Conservation (phyloP, 495 filamentous ascomycete genomes). For the Aspergillus panamensis region DNA sequence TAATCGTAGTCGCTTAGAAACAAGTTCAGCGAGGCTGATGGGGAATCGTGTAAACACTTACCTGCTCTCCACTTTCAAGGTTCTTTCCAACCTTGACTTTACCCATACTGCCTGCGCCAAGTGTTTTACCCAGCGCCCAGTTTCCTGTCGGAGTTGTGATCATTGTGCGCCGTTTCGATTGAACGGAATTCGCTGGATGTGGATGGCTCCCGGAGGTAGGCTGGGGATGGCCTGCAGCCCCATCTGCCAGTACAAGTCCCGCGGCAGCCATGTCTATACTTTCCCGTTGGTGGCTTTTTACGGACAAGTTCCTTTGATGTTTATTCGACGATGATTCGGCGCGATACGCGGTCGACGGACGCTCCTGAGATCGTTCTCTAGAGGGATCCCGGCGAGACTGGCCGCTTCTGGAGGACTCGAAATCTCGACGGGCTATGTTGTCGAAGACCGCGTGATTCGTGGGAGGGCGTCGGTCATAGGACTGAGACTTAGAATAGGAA, state of each 20-base stretch:
- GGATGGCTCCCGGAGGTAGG: slow-evolving; percentile 36
- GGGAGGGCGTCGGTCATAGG: slow-evolving; percentile 47
- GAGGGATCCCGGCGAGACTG: slow-evolving; percentile 53
- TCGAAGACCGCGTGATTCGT: slow-evolving; percentile 52
- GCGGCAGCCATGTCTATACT: slow-evolving; percentile 54
- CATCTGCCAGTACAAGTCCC: slow-evolving; percentile 33
- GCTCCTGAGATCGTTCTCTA: slow-evolving; percentile 49
- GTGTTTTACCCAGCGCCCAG: slow-evolving; percentile 94
- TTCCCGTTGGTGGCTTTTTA: slow-evolving; percentile 46
- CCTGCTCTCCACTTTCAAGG: slow-evolving; percentile 77
- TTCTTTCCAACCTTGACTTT: slow-evolving; percentile 88
- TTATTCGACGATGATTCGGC: slow-evolving; percentile 47
- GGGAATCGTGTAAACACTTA: slow-evolving; percentile 32
- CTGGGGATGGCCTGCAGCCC: slow-evolving; percentile 43
- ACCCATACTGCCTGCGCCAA: slow-evolving; percentile 96
- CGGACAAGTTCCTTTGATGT: slow-evolving; percentile 46
- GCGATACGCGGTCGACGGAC: slow-evolving; percentile 45
- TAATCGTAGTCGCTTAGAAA: slow-evolving; percentile 13
- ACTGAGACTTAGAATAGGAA: slow-evolving; percentile 50
- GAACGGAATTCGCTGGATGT: slow-evolving; percentile 37
- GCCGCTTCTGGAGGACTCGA: slow-evolving; percentile 52
- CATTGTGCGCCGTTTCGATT: slow-evolving; percentile 70
- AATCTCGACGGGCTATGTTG: slow-evolving; percentile 54
- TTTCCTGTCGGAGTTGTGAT: slow-evolving; percentile 79
- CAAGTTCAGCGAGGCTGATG: neutral